Evolutionary conservation across 225 moss, liverwort and hornwort species (phyloP), one percentile per base, ranked within the genome.

Genomic region (Polytrichum commune): DNA sequence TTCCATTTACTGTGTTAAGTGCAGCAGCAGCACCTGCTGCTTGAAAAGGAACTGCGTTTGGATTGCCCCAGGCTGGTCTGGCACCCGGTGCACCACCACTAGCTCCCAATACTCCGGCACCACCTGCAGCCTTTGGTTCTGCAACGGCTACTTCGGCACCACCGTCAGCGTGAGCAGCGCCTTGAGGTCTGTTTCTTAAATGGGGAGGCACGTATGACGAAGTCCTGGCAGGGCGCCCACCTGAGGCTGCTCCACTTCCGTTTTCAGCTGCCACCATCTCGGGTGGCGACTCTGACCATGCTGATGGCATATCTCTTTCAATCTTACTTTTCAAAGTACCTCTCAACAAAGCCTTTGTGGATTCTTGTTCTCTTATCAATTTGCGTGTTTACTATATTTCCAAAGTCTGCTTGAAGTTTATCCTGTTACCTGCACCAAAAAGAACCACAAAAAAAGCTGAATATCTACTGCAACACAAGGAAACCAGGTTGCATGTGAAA

Each of bases 221-320:
- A 0, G 76, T 81, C 77, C 96, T 90, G 1, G 88, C 84, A 38
- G 93, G 79, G 68, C 96, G 92, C 72, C 79, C 79, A 73, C 81
- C 79, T 60, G 76, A 80, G 7, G 73, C 85, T 27, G 79, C 83
- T 75, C 78, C 85, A 60, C 68, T 57, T 29, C 93, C 93, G 83
- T 97, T 92, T 80, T 91, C 93, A 79, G 72, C 1, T 68, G 89
- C 96, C 93, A 93, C 93, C 96, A 91, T 90, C 33, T 97, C 93
- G 86, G 96, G 90, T 92, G 96, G 92, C 92, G 86, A 88, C 90
- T 93, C 96, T 82, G 86, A 78, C 96, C 96, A 97, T 93, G 92
- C 89, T 89, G 90, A 88, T 93, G 96, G 93, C 96, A 97, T 96
- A 88, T 93, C 91, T 88, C 83, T 87, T 82, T 72, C 68, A 32